phyloP scores from a whole-genome alignment of 2,329 filamentous ascomycete species.

The Hypocreales sp. region DNA sequence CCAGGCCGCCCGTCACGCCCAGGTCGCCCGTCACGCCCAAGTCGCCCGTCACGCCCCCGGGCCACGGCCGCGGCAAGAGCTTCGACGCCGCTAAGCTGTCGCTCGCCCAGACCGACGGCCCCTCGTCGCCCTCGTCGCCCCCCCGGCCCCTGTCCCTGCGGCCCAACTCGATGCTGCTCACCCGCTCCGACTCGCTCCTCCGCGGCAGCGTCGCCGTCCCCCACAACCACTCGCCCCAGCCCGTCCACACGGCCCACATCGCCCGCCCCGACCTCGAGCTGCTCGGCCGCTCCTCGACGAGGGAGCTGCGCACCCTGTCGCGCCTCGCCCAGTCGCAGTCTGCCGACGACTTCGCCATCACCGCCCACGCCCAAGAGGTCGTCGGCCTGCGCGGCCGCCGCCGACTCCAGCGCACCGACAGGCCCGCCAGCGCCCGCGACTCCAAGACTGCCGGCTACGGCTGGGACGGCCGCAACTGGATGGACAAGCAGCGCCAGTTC shows the following conservation, averaged over 20 bases:
- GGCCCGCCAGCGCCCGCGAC: constrained; percentile 28
- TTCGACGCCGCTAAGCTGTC: constrained; percentile 44
- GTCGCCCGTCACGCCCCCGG: too few species aligned
- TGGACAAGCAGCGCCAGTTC: constrained; percentile 97
- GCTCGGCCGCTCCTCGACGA: constrained; percentile 77
- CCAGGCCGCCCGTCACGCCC: constrained; percentile 21
- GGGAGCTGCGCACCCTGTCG: constrained; percentile 76
- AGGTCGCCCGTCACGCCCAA: constrained; percentile 5
- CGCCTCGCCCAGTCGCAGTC: constrained; percentile 62
- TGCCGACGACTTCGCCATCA: constrained; percentile 68
- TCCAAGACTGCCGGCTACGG: constrained; percentile 40
- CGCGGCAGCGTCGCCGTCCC: constrained; percentile 16
- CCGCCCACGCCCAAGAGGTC: constrained; percentile 67
- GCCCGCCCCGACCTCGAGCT: constrained; percentile 61
- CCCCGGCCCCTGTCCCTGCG: constrained; percentile 26
- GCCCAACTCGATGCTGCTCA: constrained; percentile 46
- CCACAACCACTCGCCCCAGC: constrained; percentile 15
- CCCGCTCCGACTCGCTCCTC: constrained; percentile 38
- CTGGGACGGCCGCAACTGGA: constrained; percentile 85
- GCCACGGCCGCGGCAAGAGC: constrained; percentile 46
- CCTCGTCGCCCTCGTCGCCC: constrained; percentile 25
- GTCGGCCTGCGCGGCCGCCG: constrained; percentile 73
- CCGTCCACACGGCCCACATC: constrained; percentile 26
- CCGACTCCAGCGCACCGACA: constrained; percentile 59
- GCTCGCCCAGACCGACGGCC: constrained; percentile 26